These are phyloP conservation scores for Penicillium samsonianum DNA, from an alignment of 495 filamentous ascomycete species.

Conservation along the genomic window DNA sequence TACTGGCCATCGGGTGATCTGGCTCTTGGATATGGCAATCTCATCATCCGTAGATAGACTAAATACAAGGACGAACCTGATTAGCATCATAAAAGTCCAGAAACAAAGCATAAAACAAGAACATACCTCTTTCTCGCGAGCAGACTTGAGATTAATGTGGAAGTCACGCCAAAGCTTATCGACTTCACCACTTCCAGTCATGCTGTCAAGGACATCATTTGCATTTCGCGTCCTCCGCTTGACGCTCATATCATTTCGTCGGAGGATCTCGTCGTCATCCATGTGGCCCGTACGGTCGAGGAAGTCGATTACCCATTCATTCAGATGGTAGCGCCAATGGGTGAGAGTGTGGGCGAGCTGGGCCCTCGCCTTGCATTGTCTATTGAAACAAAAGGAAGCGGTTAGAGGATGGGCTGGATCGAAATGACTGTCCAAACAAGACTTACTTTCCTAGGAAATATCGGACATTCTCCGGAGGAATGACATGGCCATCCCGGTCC, in stretches of 20 bases:
- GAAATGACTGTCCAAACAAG: not conserved
- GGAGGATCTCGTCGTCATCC: slow-evolving; percentile 51
- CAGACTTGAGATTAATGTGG: slow-evolving; percentile 56
- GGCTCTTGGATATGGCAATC: not conserved
- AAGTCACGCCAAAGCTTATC: slow-evolving; percentile 60
- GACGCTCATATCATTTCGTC: slow-evolving; percentile 53
- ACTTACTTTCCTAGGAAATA: slow-evolving; percentile 51
- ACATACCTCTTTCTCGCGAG: slow-evolving; percentile 49
- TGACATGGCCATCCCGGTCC: slow-evolving; percentile 36
- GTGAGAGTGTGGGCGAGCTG: slow-evolving; percentile 66
- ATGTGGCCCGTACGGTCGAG: slow-evolving; percentile 58
- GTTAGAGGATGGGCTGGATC: not conserved
- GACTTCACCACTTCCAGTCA: slow-evolving; percentile 57
- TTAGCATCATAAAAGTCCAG: not conserved
- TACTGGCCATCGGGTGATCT: not conserved
- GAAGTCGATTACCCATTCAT: slow-evolving; percentile 65
- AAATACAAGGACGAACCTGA: not conserved
- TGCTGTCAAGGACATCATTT: slow-evolving; percentile 56
- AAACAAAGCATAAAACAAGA: not conserved
- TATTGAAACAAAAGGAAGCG: slow-evolving; percentile 15
- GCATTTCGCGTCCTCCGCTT: slow-evolving; percentile 56
- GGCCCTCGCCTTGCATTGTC: slow-evolving; percentile 68
- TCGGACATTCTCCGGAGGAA: slow-evolving; percentile 35
- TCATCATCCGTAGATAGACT: slow-evolving; percentile 11
- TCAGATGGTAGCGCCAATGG: slow-evolving; percentile 77